phyloP scores from a whole-genome alignment of 352 stramenopile genomes.

The Phytopythium litorale region DNA sequence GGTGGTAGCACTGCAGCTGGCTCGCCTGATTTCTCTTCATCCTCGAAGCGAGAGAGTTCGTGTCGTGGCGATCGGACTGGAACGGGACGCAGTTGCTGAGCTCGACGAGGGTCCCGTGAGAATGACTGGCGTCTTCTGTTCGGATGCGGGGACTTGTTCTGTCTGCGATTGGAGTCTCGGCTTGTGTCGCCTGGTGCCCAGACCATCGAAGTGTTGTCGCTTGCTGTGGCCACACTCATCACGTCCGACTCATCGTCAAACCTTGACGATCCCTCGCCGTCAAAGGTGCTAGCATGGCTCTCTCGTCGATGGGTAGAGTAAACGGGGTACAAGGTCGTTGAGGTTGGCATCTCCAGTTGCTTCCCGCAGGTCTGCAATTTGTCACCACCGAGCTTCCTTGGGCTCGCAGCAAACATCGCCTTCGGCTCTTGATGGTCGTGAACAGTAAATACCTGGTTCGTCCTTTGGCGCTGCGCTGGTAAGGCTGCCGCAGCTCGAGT shows the following conservation, averaged over 20 bases:
- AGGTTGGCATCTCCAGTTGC: background rate
- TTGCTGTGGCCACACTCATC: slow-evolving; percentile 1
- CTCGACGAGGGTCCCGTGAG: background rate
- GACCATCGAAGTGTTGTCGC: background rate
- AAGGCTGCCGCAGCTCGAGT: background rate
- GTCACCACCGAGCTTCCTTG: background rate
- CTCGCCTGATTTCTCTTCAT: slow-evolving; percentile 1
- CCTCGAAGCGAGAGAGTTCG: background rate
- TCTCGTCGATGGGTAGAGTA: background rate
- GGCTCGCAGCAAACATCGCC: background rate
- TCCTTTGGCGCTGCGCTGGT: background rate
- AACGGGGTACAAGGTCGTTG: background rate
- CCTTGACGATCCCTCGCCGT: background rate
- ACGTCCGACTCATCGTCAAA: slow-evolving; percentile 1
- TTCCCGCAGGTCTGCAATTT: background rate
- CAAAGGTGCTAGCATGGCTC: background rate
- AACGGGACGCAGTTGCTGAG: background rate
- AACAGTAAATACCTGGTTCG: background rate
- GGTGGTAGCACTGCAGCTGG: background rate
- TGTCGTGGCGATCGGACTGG: background rate
- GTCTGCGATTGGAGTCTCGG: background rate
- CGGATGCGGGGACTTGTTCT: background rate
- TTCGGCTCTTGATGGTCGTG: background rate
- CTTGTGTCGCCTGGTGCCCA: background rate
- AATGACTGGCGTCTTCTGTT: background rate